phyloP scores from a whole-genome alignment of 2,329 filamentous ascomycete species.

The Dissoconium aciculare region DNA sequence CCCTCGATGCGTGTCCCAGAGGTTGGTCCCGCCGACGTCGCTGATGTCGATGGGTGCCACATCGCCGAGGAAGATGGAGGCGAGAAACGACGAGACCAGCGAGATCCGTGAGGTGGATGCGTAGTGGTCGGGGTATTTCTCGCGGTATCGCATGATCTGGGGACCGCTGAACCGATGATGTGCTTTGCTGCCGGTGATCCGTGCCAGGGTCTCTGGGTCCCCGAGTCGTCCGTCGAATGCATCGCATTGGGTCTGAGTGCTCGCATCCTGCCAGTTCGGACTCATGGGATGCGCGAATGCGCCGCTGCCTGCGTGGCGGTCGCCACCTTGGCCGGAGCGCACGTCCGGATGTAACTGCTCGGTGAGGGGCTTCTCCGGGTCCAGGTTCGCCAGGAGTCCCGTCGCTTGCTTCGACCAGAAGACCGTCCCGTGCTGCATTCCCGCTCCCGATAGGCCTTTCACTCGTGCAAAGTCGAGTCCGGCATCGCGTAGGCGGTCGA shows the following conservation, averaged over 20 bases:
- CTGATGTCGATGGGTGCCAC: constrained; percentile 85
- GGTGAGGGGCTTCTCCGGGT: constrained; percentile 46
- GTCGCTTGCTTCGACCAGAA: constrained; percentile 72
- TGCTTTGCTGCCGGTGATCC: constrained; percentile 76
- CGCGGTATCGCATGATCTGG: constrained; percentile 79
- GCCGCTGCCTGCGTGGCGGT: constrained; percentile 22
- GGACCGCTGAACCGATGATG: constrained; percentile 98
- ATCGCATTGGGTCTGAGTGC: constrained; percentile 84
- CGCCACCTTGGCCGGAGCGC: not conserved
- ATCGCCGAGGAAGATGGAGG: constrained; percentile 71
- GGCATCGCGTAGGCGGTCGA: constrained; percentile 53
- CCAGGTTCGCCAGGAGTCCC: constrained; percentile 44
- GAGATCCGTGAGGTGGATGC: constrained; percentile 69
- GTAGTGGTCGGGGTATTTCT: constrained; percentile 69
- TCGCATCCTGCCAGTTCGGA: constrained; percentile 97
- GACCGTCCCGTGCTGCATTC: constrained; percentile 95
- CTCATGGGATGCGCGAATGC: constrained; percentile 75
- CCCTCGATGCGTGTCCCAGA: constrained; percentile 74
- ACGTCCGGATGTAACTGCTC: constrained; percentile 47
- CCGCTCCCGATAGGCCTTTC: constrained; percentile 73
- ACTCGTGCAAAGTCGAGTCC: constrained; percentile 61
- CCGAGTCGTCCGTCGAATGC: constrained; percentile 64
- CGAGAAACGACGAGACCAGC: constrained; percentile 87
- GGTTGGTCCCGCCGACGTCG: constrained; percentile 91
- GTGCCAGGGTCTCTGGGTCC: constrained; percentile 51